A percentile compares a stretch with the other conserved stretches of the same genome.
Evolutionary conservation across 805 yeast genomes (phyloP).

Genomic region (Suhomyces canberraensis): DNA sequence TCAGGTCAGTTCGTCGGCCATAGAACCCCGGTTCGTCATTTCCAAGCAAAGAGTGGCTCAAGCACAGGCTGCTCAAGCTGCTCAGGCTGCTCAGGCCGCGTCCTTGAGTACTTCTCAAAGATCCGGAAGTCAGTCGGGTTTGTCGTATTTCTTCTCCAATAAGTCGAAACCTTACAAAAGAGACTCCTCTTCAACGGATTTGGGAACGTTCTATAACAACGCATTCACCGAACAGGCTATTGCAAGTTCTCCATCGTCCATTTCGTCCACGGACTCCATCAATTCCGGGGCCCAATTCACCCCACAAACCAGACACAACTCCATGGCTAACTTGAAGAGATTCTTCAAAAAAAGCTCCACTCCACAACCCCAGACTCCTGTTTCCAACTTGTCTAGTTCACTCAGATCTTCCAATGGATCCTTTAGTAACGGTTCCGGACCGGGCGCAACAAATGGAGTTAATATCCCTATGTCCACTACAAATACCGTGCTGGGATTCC

Average conservation of each 20-base stretch:
- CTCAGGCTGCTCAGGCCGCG: slow-evolving; percentile 18
- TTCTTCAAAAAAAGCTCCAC: slow-evolving; percentile 54
- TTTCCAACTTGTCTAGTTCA: slow-evolving; percentile 22
- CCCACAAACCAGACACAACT: slow-evolving; percentile 59
- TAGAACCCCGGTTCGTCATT: slow-evolving; percentile 85
- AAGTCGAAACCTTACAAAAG: slow-evolving; percentile 30
- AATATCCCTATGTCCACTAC: slow-evolving; percentile 7
- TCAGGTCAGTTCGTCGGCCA: slow-evolving; percentile 50
- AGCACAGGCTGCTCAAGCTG: slow-evolving; percentile 43
- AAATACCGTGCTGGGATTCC: slow-evolving; percentile 7
- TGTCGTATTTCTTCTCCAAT: slow-evolving; percentile 47
- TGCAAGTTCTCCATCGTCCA: slow-evolving; percentile 26
- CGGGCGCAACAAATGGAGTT: slow-evolving; percentile 3
- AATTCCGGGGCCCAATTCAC: slow-evolving; percentile 15
- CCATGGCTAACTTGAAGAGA: slow-evolving; percentile 74
- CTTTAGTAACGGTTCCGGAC: not conserved
- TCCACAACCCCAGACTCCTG: slow-evolving; percentile 16
- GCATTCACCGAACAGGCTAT: slow-evolving; percentile 27
- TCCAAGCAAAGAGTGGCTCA: slow-evolving; percentile 70
- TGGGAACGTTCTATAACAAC: slow-evolving; percentile 41
- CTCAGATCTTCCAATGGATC: slow-evolving; percentile 17
- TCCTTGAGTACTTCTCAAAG: slow-evolving; percentile 33
- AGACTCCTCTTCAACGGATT: slow-evolving; percentile 40
- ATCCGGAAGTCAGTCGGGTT: slow-evolving; percentile 44
- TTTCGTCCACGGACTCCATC: slow-evolving; percentile 34